A percentile compares a stretch with the other conserved stretches of the same genome.
Evolutionary conservation across 805 yeast species (phyloP).

Genomic region (Metschnikowia reukaufii): DNA sequence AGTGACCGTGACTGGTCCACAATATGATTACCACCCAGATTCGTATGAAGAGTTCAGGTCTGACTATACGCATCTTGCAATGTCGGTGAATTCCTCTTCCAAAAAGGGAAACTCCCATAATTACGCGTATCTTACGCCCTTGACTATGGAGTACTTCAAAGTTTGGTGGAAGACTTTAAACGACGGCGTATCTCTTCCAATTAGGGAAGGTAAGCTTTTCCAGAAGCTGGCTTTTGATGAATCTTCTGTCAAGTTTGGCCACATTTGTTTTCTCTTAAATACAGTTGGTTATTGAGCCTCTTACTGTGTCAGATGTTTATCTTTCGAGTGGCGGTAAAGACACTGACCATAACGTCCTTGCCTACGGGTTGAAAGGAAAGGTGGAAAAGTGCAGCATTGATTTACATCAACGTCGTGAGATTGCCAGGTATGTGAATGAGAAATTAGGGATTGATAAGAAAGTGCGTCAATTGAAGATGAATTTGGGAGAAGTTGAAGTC

Average conservation of each 20-base stretch:
- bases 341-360: constrained; percentile 28
- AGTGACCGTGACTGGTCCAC: constrained; percentile 59
- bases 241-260: constrained; percentile 38
- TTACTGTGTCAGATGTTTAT: constrained; percentile 38
- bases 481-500: constrained; percentile 69
- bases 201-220: constrained; percentile 37
- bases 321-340: constrained; percentile 28
- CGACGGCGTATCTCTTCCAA: constrained; percentile 34
- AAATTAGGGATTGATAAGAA: constrained; percentile 36
- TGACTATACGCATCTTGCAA: constrained; percentile 65
- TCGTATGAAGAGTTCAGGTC: constrained; percentile 81
- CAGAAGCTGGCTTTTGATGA: constrained; percentile 17
- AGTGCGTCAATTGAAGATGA: constrained; percentile 55
- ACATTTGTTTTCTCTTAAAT: constrained; percentile 42
- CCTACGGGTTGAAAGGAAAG: constrained; percentile 41
- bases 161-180: constrained; percentile 44
- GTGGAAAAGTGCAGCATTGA: constrained; percentile 36
- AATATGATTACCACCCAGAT: constrained; percentile 61
- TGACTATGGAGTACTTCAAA: constrained; percentile 39
- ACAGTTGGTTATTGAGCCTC: constrained; percentile 42
- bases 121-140: constrained; percentile 40
- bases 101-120: constrained; percentile 32
- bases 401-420: constrained; percentile 40
- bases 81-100: constrained; percentile 38
- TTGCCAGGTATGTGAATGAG: constrained; percentile 38